Evolutionary conservation across 257 asterid genomes (phyloP).

Genomic region (Mentha longifolia): DNA sequence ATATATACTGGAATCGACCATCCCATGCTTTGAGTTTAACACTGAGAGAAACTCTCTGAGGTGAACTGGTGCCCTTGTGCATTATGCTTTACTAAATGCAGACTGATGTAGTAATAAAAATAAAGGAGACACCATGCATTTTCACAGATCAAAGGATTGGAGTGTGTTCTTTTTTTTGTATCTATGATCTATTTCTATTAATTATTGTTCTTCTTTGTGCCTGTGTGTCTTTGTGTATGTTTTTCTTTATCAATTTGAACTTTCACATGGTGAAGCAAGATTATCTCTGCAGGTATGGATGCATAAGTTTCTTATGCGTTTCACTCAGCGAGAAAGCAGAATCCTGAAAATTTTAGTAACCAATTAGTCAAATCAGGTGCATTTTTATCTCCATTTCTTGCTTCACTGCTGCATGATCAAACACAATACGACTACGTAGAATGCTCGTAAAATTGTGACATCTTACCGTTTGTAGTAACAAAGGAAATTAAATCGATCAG

Average conservation of each 20-base stretch:
- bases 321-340: conserved; percentile 62
- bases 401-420: conserved; percentile 26
- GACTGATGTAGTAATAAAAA: too few species aligned
- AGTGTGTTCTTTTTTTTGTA: conserved; percentile 1
- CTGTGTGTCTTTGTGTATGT: neutral
- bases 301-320: conserved; percentile 74
- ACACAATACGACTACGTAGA: conserved; percentile 6
- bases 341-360: conserved; percentile 64
- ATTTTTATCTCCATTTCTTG: conserved; percentile 1
- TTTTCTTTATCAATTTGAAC: fast-evolving
- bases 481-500: neutral
- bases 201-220: neutral
- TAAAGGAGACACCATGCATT: neutral
- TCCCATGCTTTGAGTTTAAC: too few species aligned
- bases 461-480: conserved; percentile 5
- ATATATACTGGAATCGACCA: too few species aligned
- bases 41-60: too few species aligned
- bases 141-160: conserved; percentile 10
- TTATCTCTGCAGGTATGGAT: conserved; percentile 60
- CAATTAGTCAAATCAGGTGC: conserved; percentile 64
- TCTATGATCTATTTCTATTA: neutral
- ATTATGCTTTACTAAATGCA: too few species aligned
- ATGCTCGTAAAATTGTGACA: conserved; percentile 12
- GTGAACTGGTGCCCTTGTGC: too few species aligned
- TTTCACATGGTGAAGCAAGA: neutral